Evolutionary conservation across 805 yeast genomes (phyloP), one percentile per base, ranked within the genome.

Genomic region (Kodamaea neixiangensis): DNA sequence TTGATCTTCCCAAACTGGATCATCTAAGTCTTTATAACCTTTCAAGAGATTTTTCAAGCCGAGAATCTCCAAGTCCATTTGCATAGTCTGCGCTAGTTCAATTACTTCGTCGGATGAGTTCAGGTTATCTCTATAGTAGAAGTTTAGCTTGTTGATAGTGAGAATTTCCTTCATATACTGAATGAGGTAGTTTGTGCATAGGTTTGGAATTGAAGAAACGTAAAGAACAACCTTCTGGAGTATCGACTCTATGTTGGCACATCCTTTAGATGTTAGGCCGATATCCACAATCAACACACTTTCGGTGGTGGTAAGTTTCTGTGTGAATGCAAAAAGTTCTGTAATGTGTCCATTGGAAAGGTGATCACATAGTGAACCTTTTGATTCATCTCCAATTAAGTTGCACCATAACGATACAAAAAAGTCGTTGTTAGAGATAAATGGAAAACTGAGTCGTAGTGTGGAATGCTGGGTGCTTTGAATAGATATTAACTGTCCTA

Each of bases 331-430:
- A 38, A 61, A 58, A 2, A 81, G 65, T 0, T 67, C 61, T 1
- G 72, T 63, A 11, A 73, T 71, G 51, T 65, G 72, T 17, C 67
- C 75, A 3, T 53, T 46, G 17, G 66, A 67, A 7, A 83, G 64
- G 14, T 57, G 59, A 4, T 73, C 63, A 53, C 77, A 76, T 5
- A 86, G 59, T 0, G 89, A 79, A 0, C 77, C 77, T 1, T 56
- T 50, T 3, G 82, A 66, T 65, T 87, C 93, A 62, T 82, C 84
- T 1, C 93, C 93, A 46, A 85, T 65, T 0, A 86, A 48, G 44
- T 79, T 78, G 48, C 82, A 75, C 85, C 89, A 82, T 3, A 76
- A 62, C 9, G 64, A 64, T 25, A 69, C 65, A 42, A 68, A 73
- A 7, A 74, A 60, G 3, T 48, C 44, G 14, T 53, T 22, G 9